A percentile compares a stretch with the other conserved stretches of the same genome.
These are phyloP conservation scores for Fraxinus ornus DNA, from an alignment of 305 asterid genomes.

Conservation along the genomic window DNA sequence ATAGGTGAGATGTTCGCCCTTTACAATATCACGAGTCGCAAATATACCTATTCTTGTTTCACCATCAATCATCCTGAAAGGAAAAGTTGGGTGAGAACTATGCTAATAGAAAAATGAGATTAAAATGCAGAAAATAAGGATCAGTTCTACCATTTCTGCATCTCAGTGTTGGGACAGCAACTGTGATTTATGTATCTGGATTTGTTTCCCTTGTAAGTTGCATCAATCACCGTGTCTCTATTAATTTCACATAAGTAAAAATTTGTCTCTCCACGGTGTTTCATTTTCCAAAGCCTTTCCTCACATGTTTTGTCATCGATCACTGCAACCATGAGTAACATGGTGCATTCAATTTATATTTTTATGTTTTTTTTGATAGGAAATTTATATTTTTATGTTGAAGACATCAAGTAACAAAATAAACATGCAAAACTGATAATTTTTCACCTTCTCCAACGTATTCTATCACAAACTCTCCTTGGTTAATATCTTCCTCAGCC, in stretches of 20 bases:
- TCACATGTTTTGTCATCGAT: constrained; percentile 96
- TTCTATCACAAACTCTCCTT: constrained; percentile 87
- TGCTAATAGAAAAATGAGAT: neutral
- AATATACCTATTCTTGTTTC: constrained; percentile 97
- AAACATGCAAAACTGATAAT: constrained; percentile 8
- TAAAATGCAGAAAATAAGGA: constrained; percentile 20
- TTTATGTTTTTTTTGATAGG: neutral
- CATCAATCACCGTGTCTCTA: constrained; percentile 97
- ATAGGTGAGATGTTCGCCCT: constrained; percentile 89
- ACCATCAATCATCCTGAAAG: constrained; percentile 85
- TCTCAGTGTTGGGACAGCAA: constrained; percentile 94
- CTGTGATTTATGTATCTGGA: constrained; percentile 97
- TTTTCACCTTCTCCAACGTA: constrained; percentile 95
- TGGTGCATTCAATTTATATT: constrained; percentile 15
- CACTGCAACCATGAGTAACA: constrained; percentile 47
- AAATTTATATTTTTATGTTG: neutral
- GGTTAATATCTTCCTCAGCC: constrained; percentile 87
- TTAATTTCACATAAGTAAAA: constrained; percentile 94
- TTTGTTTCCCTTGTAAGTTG: constrained; percentile 93
- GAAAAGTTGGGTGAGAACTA: constrained; percentile 21
- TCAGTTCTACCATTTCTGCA: constrained; percentile 83
- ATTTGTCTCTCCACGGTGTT: constrained; percentile 81
- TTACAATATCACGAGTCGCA: constrained; percentile 68
- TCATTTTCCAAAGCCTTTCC: constrained; percentile 98
- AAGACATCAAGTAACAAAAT: neutral